phyloP scores from a whole-genome alignment of 2,329 filamentous ascomycete genomes.

The Talaromyces sp. region DNA sequence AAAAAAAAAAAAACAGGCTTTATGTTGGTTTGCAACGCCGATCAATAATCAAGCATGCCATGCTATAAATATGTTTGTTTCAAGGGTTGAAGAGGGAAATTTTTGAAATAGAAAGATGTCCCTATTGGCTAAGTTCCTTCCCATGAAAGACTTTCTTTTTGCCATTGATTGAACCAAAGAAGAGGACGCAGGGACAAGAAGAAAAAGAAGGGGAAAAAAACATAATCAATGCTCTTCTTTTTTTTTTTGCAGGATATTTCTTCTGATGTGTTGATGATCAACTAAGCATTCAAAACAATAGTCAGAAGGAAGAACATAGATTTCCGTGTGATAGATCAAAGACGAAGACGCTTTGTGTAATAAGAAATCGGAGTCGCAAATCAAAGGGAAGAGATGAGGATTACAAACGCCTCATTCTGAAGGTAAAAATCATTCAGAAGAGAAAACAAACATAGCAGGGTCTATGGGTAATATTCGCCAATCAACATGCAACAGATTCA shows the following conservation, averaged over 20 bases:
- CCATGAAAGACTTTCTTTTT: neutral
- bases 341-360: constrained; percentile 1
- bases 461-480: constrained; percentile 39
- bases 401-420: constrained; percentile 20
- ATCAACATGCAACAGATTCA: constrained; percentile 31
- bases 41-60: constrained; percentile 3
- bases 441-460: constrained; percentile 26
- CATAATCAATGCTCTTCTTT: constrained; percentile 7
- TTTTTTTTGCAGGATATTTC: constrained; percentile 8
- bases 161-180: neutral
- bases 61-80: constrained; percentile 6
- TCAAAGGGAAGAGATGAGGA: constrained; percentile 11
- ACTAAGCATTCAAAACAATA: neutral
- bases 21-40: neutral
- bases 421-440: constrained; percentile 30
- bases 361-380: constrained; percentile 1
- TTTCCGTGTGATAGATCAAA: constrained; percentile 4
- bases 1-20: constrained; percentile 19
- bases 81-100: neutral
- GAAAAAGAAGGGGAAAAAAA: constrained; percentile 5
- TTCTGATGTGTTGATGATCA: neutral
- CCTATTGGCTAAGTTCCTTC: neutral
- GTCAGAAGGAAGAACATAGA: constrained; percentile 14
- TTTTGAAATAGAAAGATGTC: neutral
- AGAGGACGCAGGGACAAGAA: neutral